These are phyloP conservation scores for Globisporangium alternatum DNA, from an alignment of 352 stramenopile species.

Conservation along the genomic window DNA sequence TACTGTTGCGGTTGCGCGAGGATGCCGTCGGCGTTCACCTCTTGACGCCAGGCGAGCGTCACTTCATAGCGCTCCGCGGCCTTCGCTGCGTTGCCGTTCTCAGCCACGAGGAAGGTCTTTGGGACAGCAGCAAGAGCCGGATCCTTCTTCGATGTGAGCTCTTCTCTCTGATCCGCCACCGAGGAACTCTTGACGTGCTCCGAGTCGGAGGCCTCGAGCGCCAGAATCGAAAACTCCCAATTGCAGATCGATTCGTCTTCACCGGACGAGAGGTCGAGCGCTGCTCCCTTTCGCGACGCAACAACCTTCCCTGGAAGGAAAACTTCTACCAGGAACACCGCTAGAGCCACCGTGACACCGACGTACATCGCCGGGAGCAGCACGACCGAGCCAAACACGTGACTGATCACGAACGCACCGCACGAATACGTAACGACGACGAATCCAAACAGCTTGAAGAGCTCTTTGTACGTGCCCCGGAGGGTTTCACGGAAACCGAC, in stretches of 20 bases:
- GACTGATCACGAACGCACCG: slow-evolving; percentile 46
- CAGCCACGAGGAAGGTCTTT: slow-evolving; percentile 56
- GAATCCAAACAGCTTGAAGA: slow-evolving; percentile 57
- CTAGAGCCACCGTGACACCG: slow-evolving; percentile 31
- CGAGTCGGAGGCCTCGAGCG: slow-evolving; percentile 55
- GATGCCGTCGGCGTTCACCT: slow-evolving; percentile 67
- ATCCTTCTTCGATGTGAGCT: slow-evolving; percentile 13
- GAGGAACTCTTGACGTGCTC: slow-evolving; percentile 28
- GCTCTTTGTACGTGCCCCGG: slow-evolving; percentile 54
- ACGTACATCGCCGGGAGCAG: slow-evolving; percentile 56
- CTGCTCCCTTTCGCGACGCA: slow-evolving; percentile 27
- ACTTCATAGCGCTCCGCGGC: slow-evolving; percentile 55
- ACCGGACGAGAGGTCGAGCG: neutral
- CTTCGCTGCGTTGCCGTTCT: slow-evolving; percentile 65
- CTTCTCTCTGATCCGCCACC: neutral
- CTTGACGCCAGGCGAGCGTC: slow-evolving; percentile 74
- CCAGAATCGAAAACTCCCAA: slow-evolving; percentile 62
- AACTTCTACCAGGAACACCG: slow-evolving; percentile 58
- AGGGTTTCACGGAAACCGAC: slow-evolving; percentile 47
- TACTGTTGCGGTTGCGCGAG: slow-evolving; percentile 54
- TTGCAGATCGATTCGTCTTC: slow-evolving; percentile 32
- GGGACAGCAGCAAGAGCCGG: slow-evolving; percentile 20
- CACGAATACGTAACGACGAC: slow-evolving; percentile 55
- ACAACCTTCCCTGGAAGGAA: slow-evolving; percentile 52
- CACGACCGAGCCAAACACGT: slow-evolving; percentile 45